phyloP scores from a whole-genome alignment of 371 early-diverging fungal genomes.

The Cokeromyces recurvatus region DNA sequence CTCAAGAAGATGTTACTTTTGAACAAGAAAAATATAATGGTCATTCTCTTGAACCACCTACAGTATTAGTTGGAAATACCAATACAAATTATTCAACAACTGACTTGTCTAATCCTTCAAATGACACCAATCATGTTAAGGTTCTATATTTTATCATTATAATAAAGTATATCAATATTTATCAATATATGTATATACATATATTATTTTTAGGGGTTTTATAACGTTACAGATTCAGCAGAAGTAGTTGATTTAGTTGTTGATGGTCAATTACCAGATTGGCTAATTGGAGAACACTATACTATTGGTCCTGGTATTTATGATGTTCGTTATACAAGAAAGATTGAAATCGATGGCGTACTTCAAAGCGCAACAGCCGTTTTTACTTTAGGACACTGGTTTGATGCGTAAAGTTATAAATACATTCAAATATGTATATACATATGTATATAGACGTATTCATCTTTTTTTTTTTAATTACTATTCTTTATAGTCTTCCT shows the following conservation, averaged over 20 bases:
- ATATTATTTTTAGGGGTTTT: constrained; percentile 27
- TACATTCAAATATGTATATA: not conserved
- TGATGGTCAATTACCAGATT: constrained; percentile 56
- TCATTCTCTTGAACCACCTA: no score
- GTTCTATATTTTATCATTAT: no score
- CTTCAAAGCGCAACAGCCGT: constrained; percentile 56
- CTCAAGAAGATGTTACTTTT: no score
- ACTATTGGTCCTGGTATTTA: constrained; percentile 63
- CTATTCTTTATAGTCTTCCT: constrained; percentile 35
- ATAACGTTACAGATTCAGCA: constrained; percentile 31
- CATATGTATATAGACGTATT: no score
- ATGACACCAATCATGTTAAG: no score
- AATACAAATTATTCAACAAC: no score
- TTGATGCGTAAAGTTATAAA: constrained; percentile 54
- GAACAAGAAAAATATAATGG: no score
- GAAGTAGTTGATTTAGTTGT: constrained; percentile 38
- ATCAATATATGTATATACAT: no score
- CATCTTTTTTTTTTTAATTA: not conserved
- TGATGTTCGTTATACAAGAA: constrained; percentile 59
- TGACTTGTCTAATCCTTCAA: no score
- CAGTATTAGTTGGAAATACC: no score
- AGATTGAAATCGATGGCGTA: constrained; percentile 55
- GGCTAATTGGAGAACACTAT: constrained; percentile 60
- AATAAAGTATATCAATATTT: no score
- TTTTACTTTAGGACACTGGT: constrained; percentile 68